Base-by-base conservation (phyloP, 441 rosid genomes). In the Pelargonium exstipulatum region DNA sequence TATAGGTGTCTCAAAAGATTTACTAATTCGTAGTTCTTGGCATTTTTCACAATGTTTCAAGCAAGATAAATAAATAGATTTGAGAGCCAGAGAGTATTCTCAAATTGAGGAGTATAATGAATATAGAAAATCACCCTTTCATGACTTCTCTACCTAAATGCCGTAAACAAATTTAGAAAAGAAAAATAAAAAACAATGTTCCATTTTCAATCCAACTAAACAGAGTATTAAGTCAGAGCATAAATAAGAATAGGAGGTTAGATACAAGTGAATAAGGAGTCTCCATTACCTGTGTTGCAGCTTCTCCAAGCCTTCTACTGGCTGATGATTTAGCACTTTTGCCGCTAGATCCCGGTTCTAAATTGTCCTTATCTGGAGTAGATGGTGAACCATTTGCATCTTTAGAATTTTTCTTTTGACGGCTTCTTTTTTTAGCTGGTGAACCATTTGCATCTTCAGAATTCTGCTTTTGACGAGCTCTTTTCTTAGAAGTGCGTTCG, bases 271-370 rank as follows among this genome's bases (percentile, higher is more conserved):
- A 24, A 60, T 60, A 60, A 60, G 40, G 10, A 12, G 64, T 24
- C 64, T 9, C 67, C 20, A 35, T 72, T 86, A 92, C 99, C 99
- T 82, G 86, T 74, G 78, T 83, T 58, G 67, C 84, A 73, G 78
- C 78, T 74, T 85, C 88, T 73, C 83, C 90, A 20, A 85, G 85
- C 78, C 82, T 84, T 80, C 62, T 87, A 70, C 67, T 13, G 10
- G 80, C 64, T 45, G 89, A 78, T 64, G 87, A 72, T 77, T 74
- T 74, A 40, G n/a, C 66, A 63, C 70, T 77, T 76, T 78, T 71
- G 26, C 78, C 71, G 67, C 74, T 69, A 14, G 76, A 77, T 77
- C 78, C 80, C 73, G 85, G 74, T 69, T 43, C 71, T 53, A 68
- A 22, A 60, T 82, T 51, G 22, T 71, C 74, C 65, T 67, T 76